phyloP scores from a whole-genome alignment of 1,284 basidiomycete species.

The Trichosporon ovoides region DNA sequence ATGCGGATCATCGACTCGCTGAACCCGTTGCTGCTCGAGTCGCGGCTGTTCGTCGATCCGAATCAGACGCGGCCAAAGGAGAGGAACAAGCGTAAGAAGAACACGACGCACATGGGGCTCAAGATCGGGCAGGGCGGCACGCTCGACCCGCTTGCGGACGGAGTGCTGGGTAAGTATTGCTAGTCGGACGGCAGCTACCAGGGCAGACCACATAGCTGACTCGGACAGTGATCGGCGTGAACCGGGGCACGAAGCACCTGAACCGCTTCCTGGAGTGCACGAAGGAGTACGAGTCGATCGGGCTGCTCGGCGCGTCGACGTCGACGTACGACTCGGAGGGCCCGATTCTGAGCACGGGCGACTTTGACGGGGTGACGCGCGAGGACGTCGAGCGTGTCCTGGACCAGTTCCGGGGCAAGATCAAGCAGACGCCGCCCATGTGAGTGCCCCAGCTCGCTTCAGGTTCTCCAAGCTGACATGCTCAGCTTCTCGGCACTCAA shows the following conservation, averaged over 20 bases:
- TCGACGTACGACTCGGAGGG: conserved; percentile 92
- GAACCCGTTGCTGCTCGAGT: conserved; percentile 71
- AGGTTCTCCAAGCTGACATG: neutral
- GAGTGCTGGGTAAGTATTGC: conserved; percentile 62
- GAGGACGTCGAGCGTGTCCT: conserved; percentile 68
- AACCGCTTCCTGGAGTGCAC: conserved; percentile 80
- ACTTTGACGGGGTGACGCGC: conserved; percentile 77
- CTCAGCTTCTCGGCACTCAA: conserved; percentile 91
- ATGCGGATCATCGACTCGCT: conserved; percentile 87
- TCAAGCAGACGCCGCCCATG: conserved; percentile 88
- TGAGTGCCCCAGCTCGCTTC: conserved; percentile 49
- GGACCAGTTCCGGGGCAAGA: conserved; percentile 75
- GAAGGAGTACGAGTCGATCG: conserved; percentile 91
- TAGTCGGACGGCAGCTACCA: neutral
- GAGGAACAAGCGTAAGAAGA: conserved; percentile 37
- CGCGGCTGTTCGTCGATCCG: conserved; percentile 67
- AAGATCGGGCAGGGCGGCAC: conserved; percentile 57
- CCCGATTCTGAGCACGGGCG: conserved; percentile 64
- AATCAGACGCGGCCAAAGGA: conserved; percentile 19
- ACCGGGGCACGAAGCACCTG: conserved; percentile 84
- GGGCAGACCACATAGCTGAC: neutral
- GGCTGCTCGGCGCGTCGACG: conserved; percentile 87
- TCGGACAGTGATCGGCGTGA: conserved; percentile 74
- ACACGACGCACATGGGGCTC: conserved; percentile 38
- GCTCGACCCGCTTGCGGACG: conserved; percentile 84